A percentile compares a stretch with the other conserved stretches of the same genome.
Evolutionary conservation across 2,329 filamentous ascomycete species (phyloP).

Genomic region (Scedosporium aurantiacum): DNA sequence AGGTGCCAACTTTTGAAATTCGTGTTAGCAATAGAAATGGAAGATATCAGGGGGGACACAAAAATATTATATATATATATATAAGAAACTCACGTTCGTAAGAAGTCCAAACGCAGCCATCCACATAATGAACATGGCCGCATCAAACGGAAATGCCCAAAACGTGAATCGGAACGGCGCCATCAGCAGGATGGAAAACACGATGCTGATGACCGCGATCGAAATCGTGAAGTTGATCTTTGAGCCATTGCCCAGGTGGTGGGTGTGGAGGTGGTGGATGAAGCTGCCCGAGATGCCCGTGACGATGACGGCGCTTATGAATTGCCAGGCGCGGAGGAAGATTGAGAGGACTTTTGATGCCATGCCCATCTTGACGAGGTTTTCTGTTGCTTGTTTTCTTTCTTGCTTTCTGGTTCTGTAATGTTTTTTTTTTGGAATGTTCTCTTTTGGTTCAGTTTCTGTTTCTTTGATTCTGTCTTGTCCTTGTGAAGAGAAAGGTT

Average conservation of each 20-base stretch:
- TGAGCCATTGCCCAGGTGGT: constrained; percentile 6
- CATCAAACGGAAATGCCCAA: constrained; percentile 15
- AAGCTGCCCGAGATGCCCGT: constrained; percentile 14
- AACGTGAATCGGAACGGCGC: constrained; percentile 13
- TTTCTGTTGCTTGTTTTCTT: neutral
- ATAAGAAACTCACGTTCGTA: constrained; percentile 9
- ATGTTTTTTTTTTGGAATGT: neutral
- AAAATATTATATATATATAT: constrained; percentile 9
- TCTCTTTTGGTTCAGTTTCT: neutral
- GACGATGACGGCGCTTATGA: constrained; percentile 14
- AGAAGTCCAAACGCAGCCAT: constrained; percentile 16
- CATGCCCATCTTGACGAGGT: neutral
- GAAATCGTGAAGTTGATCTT: constrained; percentile 16
- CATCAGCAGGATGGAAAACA: constrained; percentile 14
- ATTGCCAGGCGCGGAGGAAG: constrained; percentile 11
- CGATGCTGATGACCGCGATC: constrained; percentile 15
- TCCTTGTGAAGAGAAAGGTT: too few species aligned
- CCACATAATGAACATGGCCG: constrained; percentile 16
- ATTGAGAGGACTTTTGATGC: constrained; percentile 8
- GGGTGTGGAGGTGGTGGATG: constrained; percentile 10
- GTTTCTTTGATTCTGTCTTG: too few species aligned
- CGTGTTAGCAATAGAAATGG: neutral
- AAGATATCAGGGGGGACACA: neutral
- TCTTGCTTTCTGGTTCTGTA: neutral
- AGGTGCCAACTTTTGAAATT: constrained; percentile 9